Evolutionary conservation across 2,329 filamentous ascomycete species (phyloP).

Genomic region (Fusarium armeniacum): DNA sequence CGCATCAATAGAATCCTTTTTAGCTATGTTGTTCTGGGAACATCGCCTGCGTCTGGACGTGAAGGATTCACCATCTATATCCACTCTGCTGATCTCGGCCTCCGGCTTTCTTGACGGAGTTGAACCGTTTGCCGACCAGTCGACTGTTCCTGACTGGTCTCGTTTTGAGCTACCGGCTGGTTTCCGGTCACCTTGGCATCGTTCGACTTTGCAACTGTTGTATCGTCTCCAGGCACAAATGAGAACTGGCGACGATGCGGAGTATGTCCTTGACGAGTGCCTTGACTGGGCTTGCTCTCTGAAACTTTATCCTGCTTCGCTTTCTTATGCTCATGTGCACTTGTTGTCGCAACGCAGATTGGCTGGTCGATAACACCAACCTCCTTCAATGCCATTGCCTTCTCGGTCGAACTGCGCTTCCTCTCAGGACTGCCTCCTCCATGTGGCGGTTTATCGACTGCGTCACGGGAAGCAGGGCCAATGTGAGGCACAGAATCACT

Average conservation of each 20-base stretch:
- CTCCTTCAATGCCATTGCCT: conserved; percentile 7
- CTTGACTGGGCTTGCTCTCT: conserved; percentile 3
- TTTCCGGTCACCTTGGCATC: conserved; percentile 3
- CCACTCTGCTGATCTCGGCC: conserved; percentile 40
- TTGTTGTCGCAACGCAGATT: conserved; percentile 3
- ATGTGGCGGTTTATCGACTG: conserved; percentile 10
- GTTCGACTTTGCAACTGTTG: conserved; percentile 16
- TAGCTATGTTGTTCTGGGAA: conserved; percentile 1
- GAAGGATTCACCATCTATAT: conserved; percentile 12
- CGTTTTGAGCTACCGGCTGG: not conserved
- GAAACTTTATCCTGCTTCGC: conserved; percentile 5
- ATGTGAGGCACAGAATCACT: conserved; percentile 6
- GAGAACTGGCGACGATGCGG: conserved; percentile 49
- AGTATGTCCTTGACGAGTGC: conserved; percentile 1
- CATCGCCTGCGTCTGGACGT: conserved; percentile 18
- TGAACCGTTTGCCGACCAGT: conserved; percentile 1
- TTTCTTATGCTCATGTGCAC: conserved; percentile 3
- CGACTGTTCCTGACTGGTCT: conserved; percentile 7
- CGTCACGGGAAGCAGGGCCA: conserved; percentile 7
- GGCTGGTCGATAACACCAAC: not conserved
- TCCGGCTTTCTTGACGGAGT: conserved; percentile 9
- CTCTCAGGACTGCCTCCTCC: conserved; percentile 18
- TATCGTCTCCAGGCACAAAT: conserved; percentile 50
- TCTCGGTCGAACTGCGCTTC: conserved; percentile 16
- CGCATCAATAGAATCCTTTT: not conserved